These are phyloP conservation scores for Mycena alexandri DNA, from an alignment of 768 basidiomycete species.

Conservation along the genomic window DNA sequence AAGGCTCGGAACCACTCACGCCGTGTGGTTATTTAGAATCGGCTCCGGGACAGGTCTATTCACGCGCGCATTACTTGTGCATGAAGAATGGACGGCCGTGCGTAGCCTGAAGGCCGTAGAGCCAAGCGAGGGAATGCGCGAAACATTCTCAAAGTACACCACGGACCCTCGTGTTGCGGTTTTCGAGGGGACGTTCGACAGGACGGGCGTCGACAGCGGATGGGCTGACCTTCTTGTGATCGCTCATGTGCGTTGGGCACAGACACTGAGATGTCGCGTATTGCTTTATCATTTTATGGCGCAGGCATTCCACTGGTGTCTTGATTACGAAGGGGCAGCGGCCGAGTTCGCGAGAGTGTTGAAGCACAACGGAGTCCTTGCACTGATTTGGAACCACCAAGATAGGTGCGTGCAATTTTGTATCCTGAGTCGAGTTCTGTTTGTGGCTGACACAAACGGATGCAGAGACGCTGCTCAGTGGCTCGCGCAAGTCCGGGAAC, in stretches of 20 bases:
- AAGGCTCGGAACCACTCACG: conserved; percentile 4
- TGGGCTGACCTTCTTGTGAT: conserved; percentile 67
- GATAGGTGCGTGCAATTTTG: conserved; percentile 39
- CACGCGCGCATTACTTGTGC: conserved; percentile 67
- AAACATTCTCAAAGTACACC: conserved; percentile 59
- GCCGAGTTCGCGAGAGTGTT: conserved; percentile 71
- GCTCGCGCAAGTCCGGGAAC: conserved; percentile 65
- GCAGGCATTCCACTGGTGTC: conserved; percentile 81
- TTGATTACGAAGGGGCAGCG: conserved; percentile 65
- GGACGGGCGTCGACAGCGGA: conserved; percentile 54
- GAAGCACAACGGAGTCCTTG: conserved; percentile 64
- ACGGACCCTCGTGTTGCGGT: conserved; percentile 52
- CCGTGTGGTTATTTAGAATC: conserved; percentile 49
- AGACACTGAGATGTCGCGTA: not conserved
- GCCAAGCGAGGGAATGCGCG: conserved; percentile 76
- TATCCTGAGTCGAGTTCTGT: too few species aligned
- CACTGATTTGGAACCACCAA: conserved; percentile 72
- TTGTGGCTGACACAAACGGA: too few species aligned
- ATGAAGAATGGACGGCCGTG: conserved; percentile 54
- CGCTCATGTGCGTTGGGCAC: conserved; percentile 53
- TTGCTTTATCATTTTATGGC: too few species aligned
- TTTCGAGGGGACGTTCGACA: conserved; percentile 64
- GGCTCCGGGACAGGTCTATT: conserved; percentile 77
- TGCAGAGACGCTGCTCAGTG: conserved; percentile 46
- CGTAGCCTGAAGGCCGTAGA: conserved; percentile 65